phyloP scores from a whole-genome alignment of 306 rosid species.

The Quercus ilex region DNA sequence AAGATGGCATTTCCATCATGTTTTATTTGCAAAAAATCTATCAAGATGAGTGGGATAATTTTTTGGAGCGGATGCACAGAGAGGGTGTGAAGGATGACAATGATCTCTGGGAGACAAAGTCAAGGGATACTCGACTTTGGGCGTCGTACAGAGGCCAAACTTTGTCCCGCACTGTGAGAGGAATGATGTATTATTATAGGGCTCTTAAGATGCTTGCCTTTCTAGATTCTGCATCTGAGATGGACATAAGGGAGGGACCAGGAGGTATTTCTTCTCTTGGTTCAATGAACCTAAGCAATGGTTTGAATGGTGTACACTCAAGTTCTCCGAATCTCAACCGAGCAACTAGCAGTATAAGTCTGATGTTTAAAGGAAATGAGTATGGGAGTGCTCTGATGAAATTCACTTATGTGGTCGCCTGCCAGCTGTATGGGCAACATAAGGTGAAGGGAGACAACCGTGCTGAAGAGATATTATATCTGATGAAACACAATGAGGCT shows the following conservation, averaged over 20 bases:
- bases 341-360: constrained; percentile 46
- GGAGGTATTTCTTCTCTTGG: constrained; percentile 49
- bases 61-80: constrained; percentile 81
- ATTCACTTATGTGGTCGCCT: constrained; percentile 84
- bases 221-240: constrained; percentile 83
- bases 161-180: constrained; percentile 84
- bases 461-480: constrained; percentile 76
- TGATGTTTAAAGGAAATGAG: constrained; percentile 67
- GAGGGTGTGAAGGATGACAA: constrained; percentile 67
- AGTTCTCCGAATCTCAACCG: constrained; percentile 40
- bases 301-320: constrained; percentile 38
- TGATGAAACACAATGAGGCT: constrained; percentile 88
- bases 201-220: constrained; percentile 88
- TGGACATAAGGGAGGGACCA: constrained; percentile 55
- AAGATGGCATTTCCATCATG: constrained; percentile 84
- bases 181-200: constrained; percentile 93
- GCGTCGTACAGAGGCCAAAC: constrained; percentile 95
- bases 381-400: constrained; percentile 81
- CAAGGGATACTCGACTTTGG: constrained; percentile 79
- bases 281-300: constrained; percentile 34
- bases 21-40: constrained; percentile 89
- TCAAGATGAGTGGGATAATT: constrained; percentile 88
- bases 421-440: constrained; percentile 84
- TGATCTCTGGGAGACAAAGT: constrained; percentile 54
- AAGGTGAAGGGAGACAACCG: constrained; percentile 65